Conservation (phyloP, 495 filamentous ascomycete genomes). For the Neurospora sp. region DNA sequence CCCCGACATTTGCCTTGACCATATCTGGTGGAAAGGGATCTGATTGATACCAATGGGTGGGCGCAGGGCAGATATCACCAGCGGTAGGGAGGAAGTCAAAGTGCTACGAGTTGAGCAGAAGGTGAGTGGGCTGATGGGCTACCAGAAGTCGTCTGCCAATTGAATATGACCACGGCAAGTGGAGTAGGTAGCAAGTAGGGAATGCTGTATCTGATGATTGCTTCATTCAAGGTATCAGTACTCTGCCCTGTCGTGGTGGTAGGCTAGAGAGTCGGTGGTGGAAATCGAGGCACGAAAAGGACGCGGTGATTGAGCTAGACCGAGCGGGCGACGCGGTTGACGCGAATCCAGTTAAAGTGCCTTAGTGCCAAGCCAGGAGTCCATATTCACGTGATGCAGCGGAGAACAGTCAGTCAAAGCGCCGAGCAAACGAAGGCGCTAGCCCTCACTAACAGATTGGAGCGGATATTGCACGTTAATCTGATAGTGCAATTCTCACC, state of each 20-base stretch:
- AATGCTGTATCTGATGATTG: background rate
- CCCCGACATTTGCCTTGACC: conserved; percentile 25
- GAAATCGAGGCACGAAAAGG: conserved; percentile 21
- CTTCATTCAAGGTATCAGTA: background rate
- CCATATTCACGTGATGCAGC: background rate
- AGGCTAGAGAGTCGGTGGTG: background rate
- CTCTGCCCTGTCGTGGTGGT: background rate
- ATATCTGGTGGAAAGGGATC: conserved; percentile 15
- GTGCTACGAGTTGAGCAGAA: background rate
- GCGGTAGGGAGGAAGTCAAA: background rate
- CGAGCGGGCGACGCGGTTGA: conserved; percentile 16
- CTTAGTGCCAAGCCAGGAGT: background rate
- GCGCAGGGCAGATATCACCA: background rate
- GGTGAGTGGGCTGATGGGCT: background rate
- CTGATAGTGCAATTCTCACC: background rate
- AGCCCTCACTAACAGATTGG: background rate
- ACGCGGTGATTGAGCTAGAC: conserved; percentile 13
- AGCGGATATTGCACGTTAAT: background rate
- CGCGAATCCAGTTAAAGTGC: conserved; percentile 20
- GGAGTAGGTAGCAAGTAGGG: background rate
- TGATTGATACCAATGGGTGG: background rate
- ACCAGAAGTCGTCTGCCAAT: background rate
- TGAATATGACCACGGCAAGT: background rate
- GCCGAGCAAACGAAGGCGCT: background rate
- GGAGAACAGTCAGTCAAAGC: background rate